phyloP scores from a whole-genome alignment of 2,329 filamentous ascomycete species.

The Penicillium janthinellum region DNA sequence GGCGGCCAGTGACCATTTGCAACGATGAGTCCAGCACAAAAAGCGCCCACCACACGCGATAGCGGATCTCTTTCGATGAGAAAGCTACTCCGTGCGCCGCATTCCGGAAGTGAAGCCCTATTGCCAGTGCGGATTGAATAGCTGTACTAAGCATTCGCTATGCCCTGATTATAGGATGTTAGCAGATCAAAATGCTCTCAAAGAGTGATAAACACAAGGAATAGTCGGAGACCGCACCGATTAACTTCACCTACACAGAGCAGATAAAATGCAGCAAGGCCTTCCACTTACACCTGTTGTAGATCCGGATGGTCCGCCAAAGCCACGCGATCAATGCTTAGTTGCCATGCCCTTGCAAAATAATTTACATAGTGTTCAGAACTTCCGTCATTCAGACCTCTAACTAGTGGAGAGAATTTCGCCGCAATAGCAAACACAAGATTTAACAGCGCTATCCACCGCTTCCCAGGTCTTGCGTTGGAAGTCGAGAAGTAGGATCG shows the following conservation, averaged over 20 bases:
- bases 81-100: neutral
- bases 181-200: neutral
- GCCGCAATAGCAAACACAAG: slow-evolving; percentile 49
- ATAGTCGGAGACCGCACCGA: slow-evolving; percentile 29
- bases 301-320: slow-evolving; percentile 45
- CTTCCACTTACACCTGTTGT: slow-evolving; percentile 48
- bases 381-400: slow-evolving; percentile 28
- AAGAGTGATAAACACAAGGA: neutral
- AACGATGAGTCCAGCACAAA: neutral
- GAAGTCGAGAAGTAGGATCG: slow-evolving; percentile 37
- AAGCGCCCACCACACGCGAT: neutral
- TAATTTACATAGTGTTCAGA: slow-evolving; percentile 41
- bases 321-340: slow-evolving; percentile 38
- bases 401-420: slow-evolving; percentile 36
- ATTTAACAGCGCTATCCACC: slow-evolving; percentile 48
- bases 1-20: neutral
- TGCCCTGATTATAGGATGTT: neutral
- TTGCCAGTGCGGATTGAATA: neutral
- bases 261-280: slow-evolving; percentile 45
- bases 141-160: neutral
- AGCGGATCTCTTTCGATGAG: too few relatives aligned
- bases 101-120: neutral
- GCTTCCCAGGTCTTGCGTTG: slow-evolving; percentile 38
- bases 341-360: slow-evolving; percentile 46
- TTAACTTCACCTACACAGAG: slow-evolving; percentile 45